Percentiles rank a stretch among this genome's conserved stretches.
These are phyloP conservation scores for Immersiella caudata DNA, from an alignment of 495 filamentous ascomycete species.

Conservation along the genomic window DNA sequence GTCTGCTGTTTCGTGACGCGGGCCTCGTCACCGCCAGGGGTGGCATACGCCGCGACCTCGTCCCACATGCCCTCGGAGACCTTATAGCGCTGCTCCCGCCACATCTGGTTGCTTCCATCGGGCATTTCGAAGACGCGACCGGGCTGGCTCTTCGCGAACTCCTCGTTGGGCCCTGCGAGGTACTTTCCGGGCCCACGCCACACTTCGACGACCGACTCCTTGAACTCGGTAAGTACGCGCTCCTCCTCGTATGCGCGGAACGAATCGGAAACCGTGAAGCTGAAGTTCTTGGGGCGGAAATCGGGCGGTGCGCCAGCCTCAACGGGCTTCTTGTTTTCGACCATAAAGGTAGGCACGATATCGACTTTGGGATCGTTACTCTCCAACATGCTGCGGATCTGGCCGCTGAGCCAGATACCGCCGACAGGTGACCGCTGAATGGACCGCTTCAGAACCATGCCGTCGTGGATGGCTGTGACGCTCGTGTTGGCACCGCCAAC, in stretches of 20 bases:
- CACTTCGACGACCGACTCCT: slow-evolving; percentile 92
- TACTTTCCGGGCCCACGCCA: slow-evolving; percentile 83
- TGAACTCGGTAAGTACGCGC: slow-evolving; percentile 90
- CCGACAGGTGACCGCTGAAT: slow-evolving; percentile 81
- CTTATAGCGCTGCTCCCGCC: slow-evolving; percentile 80
- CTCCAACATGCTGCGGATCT: slow-evolving; percentile 79
- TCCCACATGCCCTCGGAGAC: slow-evolving; percentile 90
- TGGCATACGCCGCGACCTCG: slow-evolving; percentile 63
- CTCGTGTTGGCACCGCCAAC: slow-evolving; percentile 89
- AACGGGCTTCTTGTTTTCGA: slow-evolving; percentile 82
- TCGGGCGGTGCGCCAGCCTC: slow-evolving; percentile 80
- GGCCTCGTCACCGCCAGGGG: slow-evolving; percentile 25
- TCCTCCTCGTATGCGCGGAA: slow-evolving; percentile 88
- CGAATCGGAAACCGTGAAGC: slow-evolving; percentile 64
- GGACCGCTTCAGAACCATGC: slow-evolving; percentile 88
- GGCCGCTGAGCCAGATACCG: slow-evolving; percentile 85
- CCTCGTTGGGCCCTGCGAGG: slow-evolving; percentile 63
- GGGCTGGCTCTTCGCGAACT: slow-evolving; percentile 63
- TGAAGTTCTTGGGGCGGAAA: slow-evolving; percentile 59
- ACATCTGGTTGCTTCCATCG: slow-evolving; percentile 89
- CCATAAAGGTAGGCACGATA: slow-evolving; percentile 81
- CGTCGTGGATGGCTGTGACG: slow-evolving; percentile 90
- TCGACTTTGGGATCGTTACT: slow-evolving; percentile 75
- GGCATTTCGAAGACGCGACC: slow-evolving; percentile 95
- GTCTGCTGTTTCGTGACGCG: slow-evolving; percentile 67